A percentile compares a stretch with the other conserved stretches of the same genome.
Conservation (phyloP, 768 basidiomycete species). For the Lentinus tigrinus region DNA sequence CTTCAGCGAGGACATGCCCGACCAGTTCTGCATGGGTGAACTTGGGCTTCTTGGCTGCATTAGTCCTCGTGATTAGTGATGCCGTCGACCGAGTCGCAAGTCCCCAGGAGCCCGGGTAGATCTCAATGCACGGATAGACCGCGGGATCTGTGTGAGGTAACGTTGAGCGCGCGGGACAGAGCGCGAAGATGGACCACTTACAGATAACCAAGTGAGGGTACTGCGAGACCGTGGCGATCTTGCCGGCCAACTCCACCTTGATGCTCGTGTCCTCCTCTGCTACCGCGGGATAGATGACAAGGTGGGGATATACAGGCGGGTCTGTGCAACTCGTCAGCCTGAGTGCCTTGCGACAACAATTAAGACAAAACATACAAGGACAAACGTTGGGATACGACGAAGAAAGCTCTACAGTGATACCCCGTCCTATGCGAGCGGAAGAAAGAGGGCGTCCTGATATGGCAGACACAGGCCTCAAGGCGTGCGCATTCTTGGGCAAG, state of each 20-base stretch:
- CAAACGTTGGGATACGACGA: constrained; percentile 21
- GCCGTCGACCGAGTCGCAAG: not conserved
- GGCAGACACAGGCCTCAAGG: constrained; percentile 17
- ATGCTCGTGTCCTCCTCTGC: not conserved
- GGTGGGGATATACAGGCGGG: constrained; percentile 26
- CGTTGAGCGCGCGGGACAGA: not conserved
- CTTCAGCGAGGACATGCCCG: not conserved
- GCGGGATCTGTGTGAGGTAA: constrained; percentile 17
- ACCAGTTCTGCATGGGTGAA: constrained; percentile 5
- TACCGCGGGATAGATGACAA: constrained; percentile 25
- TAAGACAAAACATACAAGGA: constrained; percentile 21
- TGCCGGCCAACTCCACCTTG: not conserved
- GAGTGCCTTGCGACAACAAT: not conserved
- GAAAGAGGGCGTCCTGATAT: constrained; percentile 14
- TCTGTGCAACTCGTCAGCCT: constrained; percentile 13
- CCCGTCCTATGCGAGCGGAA: not conserved
- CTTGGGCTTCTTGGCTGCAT: not conserved
- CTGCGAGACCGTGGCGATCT: not conserved
- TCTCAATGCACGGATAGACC: constrained; percentile 27
- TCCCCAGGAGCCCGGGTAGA: constrained; percentile 25
- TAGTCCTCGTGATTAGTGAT: not conserved
- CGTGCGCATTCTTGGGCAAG: constrained; percentile 21
- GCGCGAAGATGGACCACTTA: not conserved
- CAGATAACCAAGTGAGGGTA: constrained; percentile 16
- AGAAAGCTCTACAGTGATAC: constrained; percentile 10